Conservation (phyloP, 768 basidiomycete genomes). For the Lenzites betulinus region DNA sequence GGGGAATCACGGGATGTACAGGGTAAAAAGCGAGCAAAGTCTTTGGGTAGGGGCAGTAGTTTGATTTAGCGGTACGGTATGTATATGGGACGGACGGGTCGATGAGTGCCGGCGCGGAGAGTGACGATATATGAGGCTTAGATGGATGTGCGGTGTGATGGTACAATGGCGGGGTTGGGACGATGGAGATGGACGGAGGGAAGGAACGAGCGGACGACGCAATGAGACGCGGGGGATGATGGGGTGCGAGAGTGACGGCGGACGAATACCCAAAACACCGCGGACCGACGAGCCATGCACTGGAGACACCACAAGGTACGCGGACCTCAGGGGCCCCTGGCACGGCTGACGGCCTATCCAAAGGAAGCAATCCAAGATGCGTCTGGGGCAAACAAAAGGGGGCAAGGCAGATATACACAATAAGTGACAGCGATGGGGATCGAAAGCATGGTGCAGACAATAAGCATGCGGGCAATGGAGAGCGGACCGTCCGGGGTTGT, state of each 20-base stretch:
- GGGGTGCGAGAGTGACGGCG: too few relatives aligned
- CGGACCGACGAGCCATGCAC: too few relatives aligned
- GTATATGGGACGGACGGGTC: constrained; percentile 4
- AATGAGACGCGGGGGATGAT: background rate
- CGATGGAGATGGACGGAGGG: constrained; percentile 7
- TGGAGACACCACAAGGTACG: background rate
- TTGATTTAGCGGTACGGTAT: constrained; percentile 22
- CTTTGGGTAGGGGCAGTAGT: constrained; percentile 7
- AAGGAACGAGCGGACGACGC: constrained; percentile 19
- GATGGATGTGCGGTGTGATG: constrained; percentile 15
- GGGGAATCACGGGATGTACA: constrained; percentile 15
- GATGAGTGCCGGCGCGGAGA: background rate
- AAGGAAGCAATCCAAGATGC: constrained; percentile 10
- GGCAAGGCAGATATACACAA: constrained; percentile 19
- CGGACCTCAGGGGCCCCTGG: background rate
- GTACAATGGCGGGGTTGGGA: constrained; percentile 8
- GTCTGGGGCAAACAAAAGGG: constrained; percentile 7
- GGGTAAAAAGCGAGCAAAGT: constrained; percentile 12
- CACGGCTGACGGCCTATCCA: constrained; percentile 7
- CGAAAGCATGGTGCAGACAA: constrained; percentile 19
- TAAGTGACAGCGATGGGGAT: constrained; percentile 15
- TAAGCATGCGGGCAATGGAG: constrained; percentile 12
- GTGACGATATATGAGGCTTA: constrained; percentile 17
- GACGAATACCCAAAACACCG: too few relatives aligned
- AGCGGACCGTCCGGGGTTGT: constrained; percentile 5